Conservation (phyloP, 208 protist species). For the Porcisia hertigi region DNA sequence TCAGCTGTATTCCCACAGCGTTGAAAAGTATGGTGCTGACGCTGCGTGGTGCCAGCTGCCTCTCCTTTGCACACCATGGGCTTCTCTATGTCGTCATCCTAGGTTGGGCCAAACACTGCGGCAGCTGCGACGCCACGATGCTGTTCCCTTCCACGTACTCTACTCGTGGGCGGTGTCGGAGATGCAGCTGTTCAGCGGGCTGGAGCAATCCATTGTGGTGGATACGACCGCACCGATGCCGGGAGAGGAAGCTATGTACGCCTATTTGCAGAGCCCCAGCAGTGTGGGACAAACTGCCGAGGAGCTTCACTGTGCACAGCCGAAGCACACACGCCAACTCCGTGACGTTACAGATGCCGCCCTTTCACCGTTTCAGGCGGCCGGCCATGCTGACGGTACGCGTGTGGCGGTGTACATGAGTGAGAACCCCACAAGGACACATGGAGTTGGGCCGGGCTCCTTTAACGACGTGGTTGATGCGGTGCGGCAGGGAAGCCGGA, state of each 20-base stretch:
- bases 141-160: conserved; percentile 61
- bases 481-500: conserved; percentile 9
- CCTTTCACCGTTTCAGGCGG: neutral
- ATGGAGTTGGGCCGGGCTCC: neutral
- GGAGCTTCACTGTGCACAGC: conserved; percentile 8
- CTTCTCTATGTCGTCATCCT: conserved; percentile 23
- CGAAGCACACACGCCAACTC: neutral
- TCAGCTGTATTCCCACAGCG: conserved; percentile 25
- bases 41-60: conserved; percentile 42
- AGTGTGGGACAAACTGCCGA: conserved; percentile 18
- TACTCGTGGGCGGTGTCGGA: conserved; percentile 44
- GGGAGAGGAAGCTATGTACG: conserved; percentile 11
- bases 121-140: conserved; percentile 29
- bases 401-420: conserved; percentile 12
- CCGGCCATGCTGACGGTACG: neutral
- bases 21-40: neutral
- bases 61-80: conserved; percentile 41
- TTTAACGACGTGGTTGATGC: conserved; percentile 9
- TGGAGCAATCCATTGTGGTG: conserved; percentile 42
- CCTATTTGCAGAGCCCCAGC: conserved; percentile 8
- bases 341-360: neutral
- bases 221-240: conserved; percentile 44
- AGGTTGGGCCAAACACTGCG: conserved; percentile 25
- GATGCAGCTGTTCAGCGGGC: conserved; percentile 24
- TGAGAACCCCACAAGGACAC: conserved; percentile 11